phyloP scores from a whole-genome alignment of 2,329 filamentous ascomycete genomes.

The Aspergillus costaricaensis region DNA sequence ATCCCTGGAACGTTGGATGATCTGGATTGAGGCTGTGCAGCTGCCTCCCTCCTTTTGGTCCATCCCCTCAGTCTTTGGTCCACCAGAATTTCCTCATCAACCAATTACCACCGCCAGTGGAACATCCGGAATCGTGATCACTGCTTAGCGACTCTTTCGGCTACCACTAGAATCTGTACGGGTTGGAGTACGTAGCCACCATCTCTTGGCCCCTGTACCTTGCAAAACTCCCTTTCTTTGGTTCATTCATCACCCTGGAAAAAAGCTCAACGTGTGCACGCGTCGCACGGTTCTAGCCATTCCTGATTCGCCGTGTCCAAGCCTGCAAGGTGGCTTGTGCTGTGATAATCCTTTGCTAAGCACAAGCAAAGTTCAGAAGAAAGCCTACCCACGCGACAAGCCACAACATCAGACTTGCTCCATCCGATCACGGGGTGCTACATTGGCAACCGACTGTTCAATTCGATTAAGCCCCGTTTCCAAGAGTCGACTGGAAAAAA shows the following conservation, averaged over 20 bases:
- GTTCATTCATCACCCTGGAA: neutral
- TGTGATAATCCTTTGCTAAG: neutral
- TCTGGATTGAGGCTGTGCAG: constrained; percentile 8
- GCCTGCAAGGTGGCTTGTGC: constrained; percentile 5
- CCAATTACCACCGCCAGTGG: constrained; percentile 4
- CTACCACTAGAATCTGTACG: neutral
- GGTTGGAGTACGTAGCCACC: neutral
- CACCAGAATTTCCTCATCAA: neutral
- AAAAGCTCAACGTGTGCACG: neutral
- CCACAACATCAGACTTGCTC: neutral
- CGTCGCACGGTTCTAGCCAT: neutral
- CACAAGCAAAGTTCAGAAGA: neutral
- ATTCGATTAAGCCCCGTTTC: neutral
- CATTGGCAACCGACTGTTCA: neutral
- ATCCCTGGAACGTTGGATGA: constrained; percentile 5
- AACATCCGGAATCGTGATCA: neutral
- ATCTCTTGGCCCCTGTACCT: constrained; percentile 1
- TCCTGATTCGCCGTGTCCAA: neutral
- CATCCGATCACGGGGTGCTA: constrained; percentile 1
- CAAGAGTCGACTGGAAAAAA: neutral
- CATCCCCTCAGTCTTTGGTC: neutral
- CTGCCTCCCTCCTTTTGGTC: constrained; percentile 5
- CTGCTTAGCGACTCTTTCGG: neutral
- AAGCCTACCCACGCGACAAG: neutral
- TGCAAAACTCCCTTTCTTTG: neutral